Base-by-base conservation (phyloP, 1,139 yeast species). In the Arxiozyma telluris region DNA sequence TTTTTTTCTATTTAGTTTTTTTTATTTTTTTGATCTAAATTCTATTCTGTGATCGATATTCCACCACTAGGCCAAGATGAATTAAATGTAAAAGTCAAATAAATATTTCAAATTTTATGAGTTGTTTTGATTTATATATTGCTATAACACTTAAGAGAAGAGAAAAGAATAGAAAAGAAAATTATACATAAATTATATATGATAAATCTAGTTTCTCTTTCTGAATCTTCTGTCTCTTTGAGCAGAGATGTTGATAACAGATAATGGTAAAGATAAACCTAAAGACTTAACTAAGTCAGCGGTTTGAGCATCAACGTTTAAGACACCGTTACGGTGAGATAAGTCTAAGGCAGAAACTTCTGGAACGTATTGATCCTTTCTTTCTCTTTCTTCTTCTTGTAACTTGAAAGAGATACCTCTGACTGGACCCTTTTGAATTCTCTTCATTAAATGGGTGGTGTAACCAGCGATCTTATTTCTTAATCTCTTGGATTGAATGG, bases 381-480 rank as follows among this genome's bases (percentile, higher is more conserved):
- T 88, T 83, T 94, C 99, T 86, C 98, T 93, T 85, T 94, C 99
- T 82, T 93, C 99, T 83, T 93, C 99, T 84, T 93, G 99, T 76
- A 93, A 89, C 82, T 94, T 94, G 96, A 93, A 93, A 73, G 98
- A 93, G 71, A 93, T 94, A 83, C 99, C 99, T 86, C 98, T 91
- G 72, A 93, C 99, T 83, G 99, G 98, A 75, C 99, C 99, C 85
- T 93, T 93, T 82, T 94, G 98, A 76, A 93, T 93, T 84, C 99
- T 91, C 86, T 89, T 91, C 98, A 93, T 94, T 80, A 93, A 86
- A 81, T 93, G 99, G 75, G 98, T 93, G 80, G 98, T 93, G 96
- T 91, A 93, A 77, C 99, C 99, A 77, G 99, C 98, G 75, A 93
- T 94, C 90, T 93, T 93, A 94, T 94, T 94, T 85, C 98, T 93